These are phyloP conservation scores for Biscogniauxia mediterranea DNA, from an alignment of 2,329 filamentous ascomycete species.

Conservation along the genomic window DNA sequence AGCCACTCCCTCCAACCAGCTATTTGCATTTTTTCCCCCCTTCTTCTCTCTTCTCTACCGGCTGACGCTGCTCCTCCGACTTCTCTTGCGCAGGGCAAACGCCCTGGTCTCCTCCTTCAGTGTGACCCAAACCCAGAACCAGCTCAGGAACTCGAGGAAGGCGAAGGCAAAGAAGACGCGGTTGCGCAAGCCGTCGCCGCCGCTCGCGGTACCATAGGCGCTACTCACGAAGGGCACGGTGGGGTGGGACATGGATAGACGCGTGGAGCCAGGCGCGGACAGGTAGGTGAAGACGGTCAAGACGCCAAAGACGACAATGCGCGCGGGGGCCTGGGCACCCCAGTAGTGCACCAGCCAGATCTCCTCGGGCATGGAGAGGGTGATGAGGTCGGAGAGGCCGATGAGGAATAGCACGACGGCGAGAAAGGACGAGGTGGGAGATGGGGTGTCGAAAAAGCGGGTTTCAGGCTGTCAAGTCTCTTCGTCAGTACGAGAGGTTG, in stretches of 20 bases:
- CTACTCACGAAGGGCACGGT: conserved; percentile 34
- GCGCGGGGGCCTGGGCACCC: conserved; percentile 60
- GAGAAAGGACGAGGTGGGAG: conserved; percentile 71
- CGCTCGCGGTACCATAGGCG: conserved; percentile 40
- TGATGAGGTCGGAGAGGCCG: conserved; percentile 63
- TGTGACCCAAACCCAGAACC: conserved; percentile 82
- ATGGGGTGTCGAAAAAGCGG: conserved; percentile 65
- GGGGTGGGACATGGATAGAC: conserved; percentile 38
- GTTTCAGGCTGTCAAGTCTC: conserved; percentile 54
- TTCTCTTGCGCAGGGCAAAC: conserved; percentile 40
- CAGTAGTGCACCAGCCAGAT: conserved; percentile 62
- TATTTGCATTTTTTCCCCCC: too few species aligned
- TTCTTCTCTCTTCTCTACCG: neutral
- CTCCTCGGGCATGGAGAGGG: conserved; percentile 67
- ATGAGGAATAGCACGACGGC: conserved; percentile 63
- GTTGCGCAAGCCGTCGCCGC: conserved; percentile 73
- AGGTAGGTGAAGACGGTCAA: conserved; percentile 53
- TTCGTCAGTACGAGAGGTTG: conserved; percentile 3
- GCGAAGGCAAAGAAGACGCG: conserved; percentile 80
- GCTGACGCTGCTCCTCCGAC: conserved; percentile 26
- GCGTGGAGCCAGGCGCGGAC: conserved; percentile 32
- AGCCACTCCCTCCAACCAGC: too few species aligned
- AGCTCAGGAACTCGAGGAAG: conserved; percentile 78
- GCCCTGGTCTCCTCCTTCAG: conserved; percentile 62
- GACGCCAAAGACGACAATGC: conserved; percentile 52